These are phyloP conservation scores for Plasmodium fragile DNA, from an alignment of 169 alveolate species.

Conservation along the genomic window DNA sequence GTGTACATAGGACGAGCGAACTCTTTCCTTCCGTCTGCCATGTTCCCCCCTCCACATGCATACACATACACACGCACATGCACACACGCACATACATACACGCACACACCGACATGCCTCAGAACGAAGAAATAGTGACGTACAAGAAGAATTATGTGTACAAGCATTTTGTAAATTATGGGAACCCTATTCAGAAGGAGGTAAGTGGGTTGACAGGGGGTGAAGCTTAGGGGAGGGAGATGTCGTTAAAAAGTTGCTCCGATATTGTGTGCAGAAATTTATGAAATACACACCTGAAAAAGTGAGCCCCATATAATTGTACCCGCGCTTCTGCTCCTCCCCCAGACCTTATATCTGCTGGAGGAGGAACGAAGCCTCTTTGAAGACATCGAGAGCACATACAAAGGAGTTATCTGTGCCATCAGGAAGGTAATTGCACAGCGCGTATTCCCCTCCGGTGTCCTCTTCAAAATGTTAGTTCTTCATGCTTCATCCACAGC, in stretches of 20 bases:
- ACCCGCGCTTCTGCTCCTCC: not conserved
- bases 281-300: not conserved
- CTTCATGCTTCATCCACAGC: not conserved
- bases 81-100: too few species aligned
- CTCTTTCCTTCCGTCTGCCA: not conserved
- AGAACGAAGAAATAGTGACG: constrained; percentile 55
- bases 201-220: not conserved
- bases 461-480: not conserved
- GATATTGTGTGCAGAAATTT: too few species aligned
- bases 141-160: constrained; percentile 36
- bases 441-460: not conserved
- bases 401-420: constrained; percentile 38
- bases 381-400: constrained; percentile 34
- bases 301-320: not conserved
- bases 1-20: not conserved
- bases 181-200: constrained; percentile 13
- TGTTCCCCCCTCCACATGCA: not conserved
- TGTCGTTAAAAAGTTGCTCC: not conserved
- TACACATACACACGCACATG: too few species aligned
- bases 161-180: constrained; percentile 40
- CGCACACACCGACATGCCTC: not conserved
- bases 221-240: not conserved
- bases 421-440: constrained; percentile 24
- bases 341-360: constrained; percentile 16
- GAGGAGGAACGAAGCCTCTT: constrained; percentile 32